Evolutionary conservation across 345 rosid species (phyloP).

Genomic region (Kandelia obovata): DNA sequence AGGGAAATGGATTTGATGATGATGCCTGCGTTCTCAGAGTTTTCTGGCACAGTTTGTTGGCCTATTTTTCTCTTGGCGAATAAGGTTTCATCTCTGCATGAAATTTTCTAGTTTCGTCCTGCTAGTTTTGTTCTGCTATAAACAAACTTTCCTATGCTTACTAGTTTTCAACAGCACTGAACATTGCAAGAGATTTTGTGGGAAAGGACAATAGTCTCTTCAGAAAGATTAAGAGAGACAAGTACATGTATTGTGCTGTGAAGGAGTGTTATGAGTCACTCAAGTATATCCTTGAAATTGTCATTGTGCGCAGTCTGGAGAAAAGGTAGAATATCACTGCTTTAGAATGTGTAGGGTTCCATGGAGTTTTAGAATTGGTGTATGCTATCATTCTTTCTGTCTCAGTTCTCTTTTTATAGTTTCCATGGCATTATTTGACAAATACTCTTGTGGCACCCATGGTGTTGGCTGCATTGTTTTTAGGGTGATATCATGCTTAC

Average conservation of each 20-base stretch:
- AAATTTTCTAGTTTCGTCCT: conserved; percentile 7
- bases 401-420: neutral
- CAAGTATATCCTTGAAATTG: conserved; percentile 77
- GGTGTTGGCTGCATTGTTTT: conserved; percentile 18
- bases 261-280: conserved; percentile 85
- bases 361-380: conserved; percentile 7
- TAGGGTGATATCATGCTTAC: conserved; percentile 58
- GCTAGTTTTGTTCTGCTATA: conserved; percentile 23
- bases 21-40: conserved; percentile 67
- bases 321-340: conserved; percentile 47
- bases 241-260: conserved; percentile 79
- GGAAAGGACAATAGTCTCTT: conserved; percentile 65
- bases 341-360: neutral
- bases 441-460: neutral
- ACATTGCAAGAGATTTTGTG: conserved; percentile 72
- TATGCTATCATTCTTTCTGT: conserved; percentile 4
- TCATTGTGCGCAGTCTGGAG: conserved; percentile 72
- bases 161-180: conserved; percentile 78
- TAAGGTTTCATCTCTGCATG: conserved; percentile 46
- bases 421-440: neutral
- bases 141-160: conserved; percentile 31
- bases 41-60: conserved; percentile 70
- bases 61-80: conserved; percentile 91
- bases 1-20: conserved; percentile 93
- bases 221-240: conserved; percentile 70